Percentiles rank a stretch among this genome's conserved stretches.
Conservation (phyloP, 1,284 basidiomycete species). For the Kalmanozyma brasiliensis region DNA sequence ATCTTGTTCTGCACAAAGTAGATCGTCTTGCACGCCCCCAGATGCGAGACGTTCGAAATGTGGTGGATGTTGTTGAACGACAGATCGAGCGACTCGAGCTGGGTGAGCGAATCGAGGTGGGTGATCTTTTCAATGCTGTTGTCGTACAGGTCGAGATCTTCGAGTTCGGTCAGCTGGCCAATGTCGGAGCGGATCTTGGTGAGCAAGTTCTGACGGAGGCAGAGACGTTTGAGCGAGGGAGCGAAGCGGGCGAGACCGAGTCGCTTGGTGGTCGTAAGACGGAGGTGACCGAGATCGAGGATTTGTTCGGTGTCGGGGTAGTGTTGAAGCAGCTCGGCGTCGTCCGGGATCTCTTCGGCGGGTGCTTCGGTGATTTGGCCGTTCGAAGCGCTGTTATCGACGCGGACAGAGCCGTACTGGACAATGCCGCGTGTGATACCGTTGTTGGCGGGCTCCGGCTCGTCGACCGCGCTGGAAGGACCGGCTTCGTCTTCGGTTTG, state of each 20-base stretch:
- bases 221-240: constrained; percentile 77
- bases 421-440: constrained; percentile 34
- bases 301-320: constrained; percentile 55
- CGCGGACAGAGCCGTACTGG: constrained; percentile 40
- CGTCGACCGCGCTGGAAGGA: constrained; percentile 17
- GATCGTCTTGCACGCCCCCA: constrained; percentile 75
- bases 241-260: constrained; percentile 77
- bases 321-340: constrained; percentile 50
- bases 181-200: constrained; percentile 74
- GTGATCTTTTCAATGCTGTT: constrained; percentile 76
- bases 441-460: constrained; percentile 25
- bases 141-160: constrained; percentile 94
- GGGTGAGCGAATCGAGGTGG: constrained; percentile 70
- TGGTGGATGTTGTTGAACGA: constrained; percentile 88
- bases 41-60: constrained; percentile 72
- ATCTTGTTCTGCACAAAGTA: constrained; percentile 99
- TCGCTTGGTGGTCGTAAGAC: constrained; percentile 75
- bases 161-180: constrained; percentile 75
- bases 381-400: constrained; percentile 26
- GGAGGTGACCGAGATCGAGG: constrained; percentile 86
- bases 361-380: constrained; percentile 3
- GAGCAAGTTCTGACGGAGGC: constrained; percentile 89
- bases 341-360: constrained; percentile 41
- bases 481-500: constrained; percentile 51
- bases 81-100: constrained; percentile 84